phyloP scores from a whole-genome alignment of 371 early-diverging fungal genomes.

The Rhizopus arrhizus region DNA sequence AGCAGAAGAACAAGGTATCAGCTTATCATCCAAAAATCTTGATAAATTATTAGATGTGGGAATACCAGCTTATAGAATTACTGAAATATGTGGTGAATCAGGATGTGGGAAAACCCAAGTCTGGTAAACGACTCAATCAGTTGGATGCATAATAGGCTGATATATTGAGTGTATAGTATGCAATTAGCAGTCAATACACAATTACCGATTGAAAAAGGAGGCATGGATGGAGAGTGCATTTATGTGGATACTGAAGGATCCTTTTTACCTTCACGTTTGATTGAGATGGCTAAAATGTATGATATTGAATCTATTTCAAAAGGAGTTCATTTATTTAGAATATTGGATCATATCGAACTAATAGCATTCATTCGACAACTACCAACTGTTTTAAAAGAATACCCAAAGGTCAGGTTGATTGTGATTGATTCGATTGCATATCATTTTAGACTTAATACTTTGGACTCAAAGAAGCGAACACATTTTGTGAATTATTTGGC shows the following conservation, averaged over 20 bases:
- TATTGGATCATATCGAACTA: constrained; percentile 54
- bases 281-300: constrained; percentile 40
- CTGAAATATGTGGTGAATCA: constrained; percentile 69
- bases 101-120: constrained; percentile 72
- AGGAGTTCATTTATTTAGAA: constrained; percentile 56
- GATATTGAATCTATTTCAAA: constrained; percentile 25
- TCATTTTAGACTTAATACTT: constrained; percentile 60
- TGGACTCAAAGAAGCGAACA: constrained; percentile 46
- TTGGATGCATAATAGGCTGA: neutral
- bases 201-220: constrained; percentile 38
- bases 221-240: constrained; percentile 57
- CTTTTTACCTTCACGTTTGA: constrained; percentile 45
- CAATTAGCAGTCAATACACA: constrained; percentile 66
- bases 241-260: constrained; percentile 77
- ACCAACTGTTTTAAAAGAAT: constrained; percentile 44
- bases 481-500: constrained; percentile 51
- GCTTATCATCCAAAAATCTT: constrained; percentile 45
- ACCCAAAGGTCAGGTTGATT: constrained; percentile 56
- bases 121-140: constrained; percentile 39
- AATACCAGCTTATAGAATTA: constrained; percentile 52
- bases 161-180: constrained; percentile 44
- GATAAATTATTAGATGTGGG: constrained; percentile 57
- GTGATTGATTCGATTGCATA: constrained; percentile 69
- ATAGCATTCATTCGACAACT: constrained; percentile 57
- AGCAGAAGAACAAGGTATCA: constrained; percentile 24